Conservation (phyloP, 768 basidiomycete species). For the Russula sp. region DNA sequence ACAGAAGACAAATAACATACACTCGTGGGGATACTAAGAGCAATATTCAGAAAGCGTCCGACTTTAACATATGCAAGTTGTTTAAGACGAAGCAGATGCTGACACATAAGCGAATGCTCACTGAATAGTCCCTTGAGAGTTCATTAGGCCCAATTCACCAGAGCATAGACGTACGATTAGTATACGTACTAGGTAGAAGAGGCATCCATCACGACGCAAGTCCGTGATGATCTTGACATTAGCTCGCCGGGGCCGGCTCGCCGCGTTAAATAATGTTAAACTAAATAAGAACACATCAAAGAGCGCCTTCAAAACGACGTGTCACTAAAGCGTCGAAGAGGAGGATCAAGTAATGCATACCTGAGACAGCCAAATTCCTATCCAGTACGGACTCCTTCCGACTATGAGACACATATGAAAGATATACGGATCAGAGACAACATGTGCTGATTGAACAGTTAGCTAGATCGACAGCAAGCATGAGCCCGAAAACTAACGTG, state of each 20-base stretch:
- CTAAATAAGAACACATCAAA: constrained; percentile 41
- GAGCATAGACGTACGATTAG: background rate
- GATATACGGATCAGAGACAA: constrained; percentile 5
- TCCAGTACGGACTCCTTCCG: constrained; percentile 18
- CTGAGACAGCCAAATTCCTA: constrained; percentile 39
- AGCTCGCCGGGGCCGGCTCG: constrained; percentile 38
- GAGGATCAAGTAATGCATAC: constrained; percentile 30
- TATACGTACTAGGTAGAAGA: constrained; percentile 39
- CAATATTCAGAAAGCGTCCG: constrained; percentile 25
- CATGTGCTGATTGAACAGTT: constrained; percentile 10
- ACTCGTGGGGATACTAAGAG: constrained; percentile 17
- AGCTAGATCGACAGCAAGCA: background rate
- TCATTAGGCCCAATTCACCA: background rate
- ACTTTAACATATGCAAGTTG: background rate
- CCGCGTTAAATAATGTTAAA: constrained; percentile 39
- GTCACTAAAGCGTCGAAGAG: background rate
- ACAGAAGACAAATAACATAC: constrained; percentile 3
- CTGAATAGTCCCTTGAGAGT: constrained; percentile 16
- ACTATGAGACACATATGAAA: constrained; percentile 26
- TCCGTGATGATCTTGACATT: constrained; percentile 37
- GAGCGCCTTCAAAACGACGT: constrained; percentile 34
- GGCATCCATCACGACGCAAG: constrained; percentile 40
- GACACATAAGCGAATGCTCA: background rate
- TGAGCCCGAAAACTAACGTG: constrained; percentile 8
- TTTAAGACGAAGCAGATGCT: background rate